Conservation (phyloP, 192 early-diverging fungal species). For the Ambispora gerdemannii region DNA sequence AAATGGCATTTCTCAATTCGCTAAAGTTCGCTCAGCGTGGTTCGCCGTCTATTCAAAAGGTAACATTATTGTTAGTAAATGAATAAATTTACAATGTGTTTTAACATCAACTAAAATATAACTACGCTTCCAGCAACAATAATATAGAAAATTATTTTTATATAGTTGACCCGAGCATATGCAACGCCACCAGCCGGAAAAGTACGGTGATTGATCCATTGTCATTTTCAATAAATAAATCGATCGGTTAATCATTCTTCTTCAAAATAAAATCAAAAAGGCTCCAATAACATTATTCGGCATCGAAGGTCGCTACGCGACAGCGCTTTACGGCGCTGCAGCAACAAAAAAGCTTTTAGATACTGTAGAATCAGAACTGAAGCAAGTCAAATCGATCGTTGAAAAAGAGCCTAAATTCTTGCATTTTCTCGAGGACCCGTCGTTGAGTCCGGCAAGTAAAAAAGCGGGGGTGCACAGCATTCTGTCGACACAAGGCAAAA, state of each 20-base stretch:
- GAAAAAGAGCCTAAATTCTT: slow-evolving; percentile 69
- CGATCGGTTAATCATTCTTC: too few species aligned
- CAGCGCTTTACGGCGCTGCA: slow-evolving; percentile 93
- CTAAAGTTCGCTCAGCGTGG: neutral
- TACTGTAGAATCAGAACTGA: slow-evolving; percentile 82
- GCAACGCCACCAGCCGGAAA: neutral
- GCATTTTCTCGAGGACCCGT: slow-evolving; percentile 81
- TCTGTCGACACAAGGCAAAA: slow-evolving; percentile 64
- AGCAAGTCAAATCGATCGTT: slow-evolving; percentile 60
- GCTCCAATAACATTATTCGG: slow-evolving; percentile 82
- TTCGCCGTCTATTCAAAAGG: neutral
- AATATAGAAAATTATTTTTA: too few species aligned
- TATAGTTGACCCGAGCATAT: neutral
- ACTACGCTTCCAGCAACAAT: too few species aligned
- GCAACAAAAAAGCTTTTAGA: slow-evolving; percentile 75
- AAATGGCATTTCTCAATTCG: neutral
- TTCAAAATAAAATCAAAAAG: too few species aligned
- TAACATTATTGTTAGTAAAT: too few species aligned
- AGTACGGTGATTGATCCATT: too few species aligned
- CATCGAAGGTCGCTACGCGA: slow-evolving; percentile 96
- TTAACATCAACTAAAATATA: too few species aligned
- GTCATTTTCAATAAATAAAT: too few species aligned
- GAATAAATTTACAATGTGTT: too few species aligned
- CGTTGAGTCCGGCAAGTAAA: slow-evolving; percentile 78
- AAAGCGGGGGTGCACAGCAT: slow-evolving; percentile 66